These are phyloP conservation scores for Cyberlindnera xishuangbannaensis DNA, from an alignment of 805 yeast genomes.

Conservation along the genomic window DNA sequence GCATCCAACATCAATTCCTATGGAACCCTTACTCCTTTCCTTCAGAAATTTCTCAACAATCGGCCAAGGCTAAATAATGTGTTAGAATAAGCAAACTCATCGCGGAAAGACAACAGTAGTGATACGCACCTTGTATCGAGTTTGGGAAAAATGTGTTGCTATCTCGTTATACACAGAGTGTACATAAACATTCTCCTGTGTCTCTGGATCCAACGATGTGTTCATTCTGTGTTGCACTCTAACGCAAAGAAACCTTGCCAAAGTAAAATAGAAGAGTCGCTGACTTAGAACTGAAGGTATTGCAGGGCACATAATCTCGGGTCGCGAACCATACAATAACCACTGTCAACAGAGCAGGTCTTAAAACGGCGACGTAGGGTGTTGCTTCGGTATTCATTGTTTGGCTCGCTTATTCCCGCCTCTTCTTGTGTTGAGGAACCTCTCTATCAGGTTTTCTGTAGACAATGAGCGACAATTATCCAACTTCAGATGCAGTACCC, in stretches of 20 bases:
- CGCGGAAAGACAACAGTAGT: not conserved
- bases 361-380: too few species aligned
- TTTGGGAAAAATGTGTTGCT: slow-evolving; percentile 88
- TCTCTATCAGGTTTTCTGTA: too few species aligned
- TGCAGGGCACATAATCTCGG: not conserved
- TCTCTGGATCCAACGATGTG: slow-evolving; percentile 36
- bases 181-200: slow-evolving; percentile 71
- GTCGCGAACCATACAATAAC: too few species aligned
- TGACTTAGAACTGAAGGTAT: too few species aligned
- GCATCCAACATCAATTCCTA: slow-evolving; percentile 94
- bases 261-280: too few species aligned
- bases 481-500: too few species aligned
- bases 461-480: too few species aligned
- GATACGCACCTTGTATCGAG: slow-evolving; percentile 60
- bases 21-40: slow-evolving; percentile 41
- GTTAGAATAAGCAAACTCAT: slow-evolving; percentile 1
- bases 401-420: too few species aligned
- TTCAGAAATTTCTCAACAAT: slow-evolving; percentile 70
- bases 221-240: too few species aligned
- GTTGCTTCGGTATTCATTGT: too few species aligned
- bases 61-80: slow-evolving; percentile 74
- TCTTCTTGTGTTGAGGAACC: too few species aligned
- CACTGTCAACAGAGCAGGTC: too few species aligned
- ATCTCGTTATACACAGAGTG: slow-evolving; percentile 92
- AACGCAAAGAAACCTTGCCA: not conserved